Evolutionary conservation across 2,329 filamentous ascomycete species (phyloP), one percentile per base, ranked within the genome.

Genomic region (Hysterium pulicare): DNA sequence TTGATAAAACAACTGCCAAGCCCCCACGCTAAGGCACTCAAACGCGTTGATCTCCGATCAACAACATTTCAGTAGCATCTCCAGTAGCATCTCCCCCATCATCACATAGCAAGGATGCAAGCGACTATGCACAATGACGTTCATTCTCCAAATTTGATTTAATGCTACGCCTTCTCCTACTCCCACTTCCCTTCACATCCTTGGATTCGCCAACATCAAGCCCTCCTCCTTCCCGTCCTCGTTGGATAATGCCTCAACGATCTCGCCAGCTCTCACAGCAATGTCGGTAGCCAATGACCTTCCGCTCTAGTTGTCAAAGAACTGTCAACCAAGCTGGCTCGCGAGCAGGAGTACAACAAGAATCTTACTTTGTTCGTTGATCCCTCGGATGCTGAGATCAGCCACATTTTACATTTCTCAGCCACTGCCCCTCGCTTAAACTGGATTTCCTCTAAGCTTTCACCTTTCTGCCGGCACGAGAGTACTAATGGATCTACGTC

Each of bases 401-500:
- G 48, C 56, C 61, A 66, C 48, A 64, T 52, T 31, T 51, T 51
- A 41, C 60, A 61, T 35, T 49, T 47, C 17, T 55, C 50, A 16
- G 50, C 54, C 30, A 63, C 61, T 8, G 51, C 52, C 11, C 57
- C 58, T 15, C 59, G 61, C 49, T 66, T 66, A 57, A 66, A 66
- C 31, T 62, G 61, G 40, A 66, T 59, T 46, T 66, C 62, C 40
- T 66, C 55, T 32, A 66, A 51, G 53, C 61, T 62, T 32, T 64
- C 59, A 30, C 62, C 59, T 40, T 61, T 62, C 40, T 59, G 56
- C 41, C 58, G 61, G 31, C 61, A 66, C 32, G 61, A 61, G 23
- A 66, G 50, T 17, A 60, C 58, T 15, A 66, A 58, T 23, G 55
- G 35, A 36, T 65, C 61, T 33, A 66, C 36, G 38, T 52, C 54